These are phyloP conservation scores for Calocera cornea DNA, from an alignment of 768 basidiomycete genomes.

Conservation along the genomic window DNA sequence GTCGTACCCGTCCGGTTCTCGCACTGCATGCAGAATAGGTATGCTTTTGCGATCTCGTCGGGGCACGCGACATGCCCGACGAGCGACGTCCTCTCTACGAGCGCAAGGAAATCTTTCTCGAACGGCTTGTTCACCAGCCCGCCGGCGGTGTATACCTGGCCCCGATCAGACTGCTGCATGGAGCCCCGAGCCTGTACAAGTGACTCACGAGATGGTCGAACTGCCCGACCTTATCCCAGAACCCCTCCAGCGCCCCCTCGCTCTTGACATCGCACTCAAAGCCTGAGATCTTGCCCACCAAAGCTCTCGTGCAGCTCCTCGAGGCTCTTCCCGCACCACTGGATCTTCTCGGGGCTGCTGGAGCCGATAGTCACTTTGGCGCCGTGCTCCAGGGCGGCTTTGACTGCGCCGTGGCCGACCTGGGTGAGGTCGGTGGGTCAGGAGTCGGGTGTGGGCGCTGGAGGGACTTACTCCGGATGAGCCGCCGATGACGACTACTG, in stretches of 20 bases:
- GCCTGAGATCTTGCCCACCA: constrained; percentile 6
- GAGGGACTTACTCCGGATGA: background rate
- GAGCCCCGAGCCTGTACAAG: too few species aligned
- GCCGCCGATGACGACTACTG: background rate
- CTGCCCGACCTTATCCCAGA: constrained; percentile 9
- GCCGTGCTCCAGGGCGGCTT: background rate
- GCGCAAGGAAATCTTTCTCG: too few species aligned
- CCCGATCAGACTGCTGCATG: background rate
- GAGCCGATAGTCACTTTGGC: constrained; percentile 12
- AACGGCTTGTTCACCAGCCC: background rate
- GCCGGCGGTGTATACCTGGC: background rate
- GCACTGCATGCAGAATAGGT: constrained; percentile 16
- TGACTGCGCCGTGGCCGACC: background rate
- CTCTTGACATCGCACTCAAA: constrained; percentile 4
- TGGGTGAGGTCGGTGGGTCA: background rate
- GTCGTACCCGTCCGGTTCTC: background rate
- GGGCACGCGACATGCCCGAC: constrained; percentile 11
- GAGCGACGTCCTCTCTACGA: constrained; percentile 5
- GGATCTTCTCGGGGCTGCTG: constrained; percentile 4
- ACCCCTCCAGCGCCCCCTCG: background rate
- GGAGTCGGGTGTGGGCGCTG: background rate
- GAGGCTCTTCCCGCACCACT: constrained; percentile 3
- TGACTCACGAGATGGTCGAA: constrained; percentile 13
- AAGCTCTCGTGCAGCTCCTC: background rate
- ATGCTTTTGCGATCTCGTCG: constrained; percentile 16